These are phyloP conservation scores for Debaryomyces singareniensis DNA, from an alignment of 1,139 yeast genomes.

Conservation along the genomic window DNA sequence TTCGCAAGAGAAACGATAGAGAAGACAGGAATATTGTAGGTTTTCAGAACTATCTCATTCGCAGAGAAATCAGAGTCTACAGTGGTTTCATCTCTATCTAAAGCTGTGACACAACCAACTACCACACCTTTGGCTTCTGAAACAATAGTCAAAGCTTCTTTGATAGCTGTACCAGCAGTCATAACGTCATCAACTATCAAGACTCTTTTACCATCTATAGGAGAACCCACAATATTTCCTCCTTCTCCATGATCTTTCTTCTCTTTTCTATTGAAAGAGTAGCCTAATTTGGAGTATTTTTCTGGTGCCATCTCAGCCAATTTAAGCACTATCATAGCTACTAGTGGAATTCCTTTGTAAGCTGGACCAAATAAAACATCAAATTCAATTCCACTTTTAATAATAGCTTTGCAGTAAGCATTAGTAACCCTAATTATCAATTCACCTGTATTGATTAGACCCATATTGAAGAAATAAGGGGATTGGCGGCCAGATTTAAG, in stretches of 20 bases:
- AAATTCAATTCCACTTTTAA: conserved; percentile 72
- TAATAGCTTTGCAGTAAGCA: conserved; percentile 84
- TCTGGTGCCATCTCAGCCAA: conserved; percentile 85
- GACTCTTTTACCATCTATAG: conserved; percentile 62
- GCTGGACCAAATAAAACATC: conserved; percentile 97
- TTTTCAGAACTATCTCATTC: conserved; percentile 69
- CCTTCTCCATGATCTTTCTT: conserved; percentile 99
- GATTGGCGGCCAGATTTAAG: conserved; percentile 88
- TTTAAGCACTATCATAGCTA: conserved; percentile 88
- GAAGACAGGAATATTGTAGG: conserved; percentile 73
- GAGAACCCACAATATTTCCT: conserved; percentile 85
- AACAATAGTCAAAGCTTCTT: conserved; percentile 85
- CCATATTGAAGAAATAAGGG: conserved; percentile 96
- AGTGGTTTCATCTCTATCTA: conserved; percentile 91
- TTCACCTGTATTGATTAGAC: conserved; percentile 77
- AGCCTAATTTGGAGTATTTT: conserved; percentile 58
- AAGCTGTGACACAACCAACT: conserved; percentile 77
- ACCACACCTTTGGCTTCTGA: conserved; percentile 63
- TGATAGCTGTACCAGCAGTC: conserved; percentile 98
- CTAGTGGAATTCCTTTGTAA: conserved; percentile 93
- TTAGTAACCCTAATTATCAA: conserved; percentile 73
- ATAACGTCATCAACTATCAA: conserved; percentile 93
- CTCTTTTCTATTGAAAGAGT: conserved; percentile 81
- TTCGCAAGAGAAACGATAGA: conserved; percentile 75
- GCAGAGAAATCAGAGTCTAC: conserved; percentile 65